Evolutionary conservation across 78 protist genomes (phyloP), one percentile per base, ranked within the genome.

Genomic region (Polysphondylium violaceum): DNA sequence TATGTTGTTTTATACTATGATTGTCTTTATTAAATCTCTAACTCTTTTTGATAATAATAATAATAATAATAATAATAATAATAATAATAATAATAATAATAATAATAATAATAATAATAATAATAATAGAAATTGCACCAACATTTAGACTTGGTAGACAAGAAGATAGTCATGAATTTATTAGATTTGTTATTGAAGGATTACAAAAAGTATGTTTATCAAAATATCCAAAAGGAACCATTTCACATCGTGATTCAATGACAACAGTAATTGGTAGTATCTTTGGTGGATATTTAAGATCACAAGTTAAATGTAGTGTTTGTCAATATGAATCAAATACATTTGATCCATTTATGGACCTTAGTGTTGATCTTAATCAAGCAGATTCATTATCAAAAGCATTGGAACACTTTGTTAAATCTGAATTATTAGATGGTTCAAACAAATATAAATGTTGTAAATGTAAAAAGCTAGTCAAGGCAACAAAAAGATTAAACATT

Each of bases 331-430:
- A 73, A 17, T 96, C 98, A 36, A 77, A 96, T 65, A 96, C 98
- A 5, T 97, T 53, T 77, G 99, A 98, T 29, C 94, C 96, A n/a
- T 94, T 96, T 43, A 78, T 97, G 64, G 98, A 93, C 21, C 77
- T 97, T 29, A 21, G 87, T 41, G 86, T 93, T 3, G 96, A 93
- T 25, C 27, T 98, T 36, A 31, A 27, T n/a, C 53, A 74, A 14
- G 53, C 59, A 38, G 35, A 76, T 25, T 53, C 76, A 0, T 35
- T 97, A 11, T 59, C 25, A 0, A 29, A 74, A 8, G 96, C 96
- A n/a, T 29, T 97, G 16, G 31, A 35, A 41, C 23, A 76, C 16
- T 97, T 94, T 79, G 87, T 93, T 2, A 43, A 56, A 35, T 23
- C 93, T 8, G 98, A 97, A 36, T 1, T 38, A 12, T 91, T 98